Base-by-base conservation (phyloP, 2,329 filamentous ascomycete species). In the Coniochaeta ligniaria region DNA sequence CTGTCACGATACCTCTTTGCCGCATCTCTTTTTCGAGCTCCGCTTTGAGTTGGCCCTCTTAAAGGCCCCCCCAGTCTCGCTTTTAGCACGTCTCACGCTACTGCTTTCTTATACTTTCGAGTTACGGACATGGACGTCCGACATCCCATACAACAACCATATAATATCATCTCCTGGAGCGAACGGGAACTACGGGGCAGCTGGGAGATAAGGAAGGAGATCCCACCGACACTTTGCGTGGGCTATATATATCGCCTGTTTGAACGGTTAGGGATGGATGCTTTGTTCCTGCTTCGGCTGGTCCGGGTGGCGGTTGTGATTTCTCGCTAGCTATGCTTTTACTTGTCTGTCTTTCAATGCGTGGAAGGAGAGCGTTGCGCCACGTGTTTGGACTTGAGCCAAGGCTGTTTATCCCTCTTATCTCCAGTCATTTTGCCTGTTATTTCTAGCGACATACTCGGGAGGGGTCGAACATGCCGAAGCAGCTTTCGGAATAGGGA, bases 221-320 rank as follows among this genome's bases (percentile, higher is more conserved):
- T 22, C 38, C n/a, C 20, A 22, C 43, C 8, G 4, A 6, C n/a
- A 12, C n/a, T 17, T 47, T 24, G 43, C 22, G 43, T 47, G 43
- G n/a, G 38, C 17, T 47, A 22, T 47, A 17, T 47, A 47, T 24
- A 3, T 6, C 6, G 3, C 43, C 5, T 47, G 8, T 43, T 20
- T 43, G 20, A 24, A 22, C 9, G n/a, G 43, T 47, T 24, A 14
- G 20, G 43, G 43, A 47, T 47, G 20, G 43, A 14, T 47, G 43
- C 20, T 47, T 22, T 47, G 43, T 57, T 57, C 33, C 38, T 58
- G 56, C 56, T 58, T 58, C 56, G 56, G 56, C 56, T 58, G 56
- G 56, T 58, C 56, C 56, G 56, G 54, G 56, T 45, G 56, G 56
- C 56, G 17, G 20, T 45, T 20, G 56, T 58, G 35, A 31, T 45